Evolutionary conservation across 371 early-diverging fungal species (phyloP).

Genomic region (Coemansia sp.): DNA sequence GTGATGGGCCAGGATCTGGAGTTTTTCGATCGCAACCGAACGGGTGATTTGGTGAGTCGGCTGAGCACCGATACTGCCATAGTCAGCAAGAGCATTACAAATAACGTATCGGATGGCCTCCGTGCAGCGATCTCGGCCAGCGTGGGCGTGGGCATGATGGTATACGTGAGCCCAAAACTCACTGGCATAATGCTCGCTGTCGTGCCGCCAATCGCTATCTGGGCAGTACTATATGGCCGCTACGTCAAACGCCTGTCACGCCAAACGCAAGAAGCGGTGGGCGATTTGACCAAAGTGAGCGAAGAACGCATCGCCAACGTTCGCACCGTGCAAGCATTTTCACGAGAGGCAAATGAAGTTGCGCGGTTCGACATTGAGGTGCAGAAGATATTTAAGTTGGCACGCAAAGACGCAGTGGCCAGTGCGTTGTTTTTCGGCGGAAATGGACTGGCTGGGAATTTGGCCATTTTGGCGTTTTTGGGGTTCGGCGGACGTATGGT

Average conservation of each 20-base stretch:
- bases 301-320: constrained; percentile 72
- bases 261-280: constrained; percentile 68
- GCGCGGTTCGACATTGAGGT: constrained; percentile 58
- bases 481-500: constrained; percentile 79
- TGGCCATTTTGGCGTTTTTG: constrained; percentile 72
- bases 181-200: constrained; percentile 75
- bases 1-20: constrained; percentile 67
- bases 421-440: constrained; percentile 75
- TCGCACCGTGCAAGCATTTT: constrained; percentile 78
- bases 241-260: constrained; percentile 64
- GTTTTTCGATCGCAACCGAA: constrained; percentile 73
- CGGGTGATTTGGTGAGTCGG: constrained; percentile 77
- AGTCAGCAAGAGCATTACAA: constrained; percentile 75
- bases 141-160: constrained; percentile 70
- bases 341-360: constrained; percentile 62
- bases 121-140: constrained; percentile 60
- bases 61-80: constrained; percentile 72
- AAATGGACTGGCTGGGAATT: constrained; percentile 73
- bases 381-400: constrained; percentile 61
- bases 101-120: constrained; percentile 78
- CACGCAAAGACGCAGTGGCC: constrained; percentile 67
- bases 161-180: constrained; percentile 66
- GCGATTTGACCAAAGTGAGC: constrained; percentile 71
- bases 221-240: constrained; percentile 72
- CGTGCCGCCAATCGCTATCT: constrained; percentile 72